These are phyloP conservation scores for Carallia pectinifolia DNA, from an alignment of 345 rosid species.

Conservation along the genomic window DNA sequence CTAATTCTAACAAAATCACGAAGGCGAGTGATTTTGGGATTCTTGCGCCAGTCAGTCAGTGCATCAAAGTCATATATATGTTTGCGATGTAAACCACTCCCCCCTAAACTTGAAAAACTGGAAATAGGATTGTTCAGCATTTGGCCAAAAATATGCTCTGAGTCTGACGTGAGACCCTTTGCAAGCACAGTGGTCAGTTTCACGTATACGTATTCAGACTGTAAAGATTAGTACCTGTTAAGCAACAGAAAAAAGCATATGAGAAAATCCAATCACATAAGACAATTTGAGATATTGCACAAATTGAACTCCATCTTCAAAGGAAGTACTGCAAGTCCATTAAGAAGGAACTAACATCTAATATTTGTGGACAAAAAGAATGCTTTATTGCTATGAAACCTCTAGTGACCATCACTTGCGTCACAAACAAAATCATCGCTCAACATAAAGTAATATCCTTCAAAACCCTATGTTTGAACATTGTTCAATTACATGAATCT, in stretches of 20 bases:
- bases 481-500: too few species aligned
- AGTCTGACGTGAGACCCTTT: not conserved
- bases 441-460: too few species aligned
- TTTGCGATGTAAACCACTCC: not conserved
- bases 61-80: not conserved
- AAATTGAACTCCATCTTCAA: too few species aligned
- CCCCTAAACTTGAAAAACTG: slow-evolving; percentile 1
- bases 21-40: slow-evolving; percentile 10
- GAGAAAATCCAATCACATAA: not conserved
- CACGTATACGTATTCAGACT: not conserved
- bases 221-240: not conserved
- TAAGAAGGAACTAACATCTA: too few species aligned
- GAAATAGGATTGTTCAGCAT: not conserved
- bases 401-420: too few species aligned
- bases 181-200: slow-evolving; percentile 4
- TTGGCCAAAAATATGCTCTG: slow-evolving; percentile 2
- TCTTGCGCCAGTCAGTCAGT: slow-evolving; percentile 13
- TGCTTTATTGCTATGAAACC: too few species aligned
- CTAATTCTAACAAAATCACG: slow-evolving; percentile 18
- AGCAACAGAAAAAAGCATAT: not conserved
- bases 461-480: too few species aligned
- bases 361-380: too few species aligned
- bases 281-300: too few species aligned
- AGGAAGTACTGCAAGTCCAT: too few species aligned
- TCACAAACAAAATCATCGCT: too few species aligned